phyloP scores from a whole-genome alignment of 176 grass and related monocot species.

The Zoysia japonica region DNA sequence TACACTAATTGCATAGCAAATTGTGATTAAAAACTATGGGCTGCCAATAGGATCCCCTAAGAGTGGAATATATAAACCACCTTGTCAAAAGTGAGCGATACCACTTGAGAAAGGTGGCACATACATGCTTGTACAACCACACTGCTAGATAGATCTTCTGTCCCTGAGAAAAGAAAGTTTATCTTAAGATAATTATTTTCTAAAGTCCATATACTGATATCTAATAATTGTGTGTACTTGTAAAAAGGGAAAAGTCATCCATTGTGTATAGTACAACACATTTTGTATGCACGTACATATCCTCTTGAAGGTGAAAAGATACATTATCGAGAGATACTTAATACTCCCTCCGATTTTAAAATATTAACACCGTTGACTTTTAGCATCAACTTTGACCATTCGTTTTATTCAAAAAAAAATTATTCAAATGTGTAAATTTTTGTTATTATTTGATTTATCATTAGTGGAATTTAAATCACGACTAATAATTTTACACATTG shows the following conservation, averaged over 20 bases:
- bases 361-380: too few relatives aligned
- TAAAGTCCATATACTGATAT: background rate
- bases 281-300: background rate
- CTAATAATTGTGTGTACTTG: background rate
- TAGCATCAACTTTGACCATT: too few relatives aligned
- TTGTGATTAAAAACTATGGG: conserved; percentile 23
- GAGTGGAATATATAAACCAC: conserved; percentile 29
- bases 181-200: background rate
- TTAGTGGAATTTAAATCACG: too few relatives aligned
- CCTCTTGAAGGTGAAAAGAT: background rate
- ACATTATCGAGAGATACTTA: background rate
- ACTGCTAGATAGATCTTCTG: background rate
- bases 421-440: too few relatives aligned
- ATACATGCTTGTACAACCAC: background rate
- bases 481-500: too few relatives aligned
- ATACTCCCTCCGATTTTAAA: too few relatives aligned
- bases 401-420: too few relatives aligned
- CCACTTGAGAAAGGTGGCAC: conserved; percentile 6
- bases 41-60: conserved; percentile 11
- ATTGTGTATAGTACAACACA: background rate
- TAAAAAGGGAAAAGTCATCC: background rate
- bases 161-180: background rate
- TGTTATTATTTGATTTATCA: too few relatives aligned
- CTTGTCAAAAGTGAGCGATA: conserved; percentile 12
- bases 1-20: conserved; percentile 3